These are phyloP conservation scores for Cladosporium sp. DNA, from an alignment of 2,329 filamentous ascomycete species.

Conservation along the genomic window DNA sequence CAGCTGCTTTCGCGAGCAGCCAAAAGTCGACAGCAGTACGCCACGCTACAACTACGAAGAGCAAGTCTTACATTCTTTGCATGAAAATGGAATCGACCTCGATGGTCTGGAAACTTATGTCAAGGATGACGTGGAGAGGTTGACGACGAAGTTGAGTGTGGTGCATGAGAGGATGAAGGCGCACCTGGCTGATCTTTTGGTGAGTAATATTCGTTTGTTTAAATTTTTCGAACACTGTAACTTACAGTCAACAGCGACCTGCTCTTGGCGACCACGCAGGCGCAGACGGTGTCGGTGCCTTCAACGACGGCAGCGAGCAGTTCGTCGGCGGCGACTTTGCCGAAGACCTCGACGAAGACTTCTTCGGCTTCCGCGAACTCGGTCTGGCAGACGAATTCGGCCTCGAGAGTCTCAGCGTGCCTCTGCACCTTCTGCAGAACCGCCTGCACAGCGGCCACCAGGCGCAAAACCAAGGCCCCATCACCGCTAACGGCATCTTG, in stretches of 20 bases:
- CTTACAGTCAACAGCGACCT: slow-evolving; percentile 59
- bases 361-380: slow-evolving; percentile 96
- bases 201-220: slow-evolving; percentile 30
- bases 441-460: slow-evolving; percentile 84
- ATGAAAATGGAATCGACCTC: slow-evolving; percentile 80
- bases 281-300: slow-evolving; percentile 82
- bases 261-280: slow-evolving; percentile 74
- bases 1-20: slow-evolving; percentile 78
- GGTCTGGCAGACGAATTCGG: slow-evolving; percentile 91
- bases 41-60: slow-evolving; percentile 80
- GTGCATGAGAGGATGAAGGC: slow-evolving; percentile 95
- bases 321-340: slow-evolving; percentile 97
- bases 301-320: slow-evolving; percentile 95
- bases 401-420: slow-evolving; percentile 82
- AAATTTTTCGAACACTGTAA: neutral
- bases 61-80: slow-evolving; percentile 79
- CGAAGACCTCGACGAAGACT: slow-evolving; percentile 96
- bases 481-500: slow-evolving; percentile 58
- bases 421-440: slow-evolving; percentile 88
- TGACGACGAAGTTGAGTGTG: slow-evolving; percentile 72
- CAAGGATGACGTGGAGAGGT: slow-evolving; percentile 87
- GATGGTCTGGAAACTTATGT: slow-evolving; percentile 81
- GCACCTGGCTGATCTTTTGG: slow-evolving; percentile 85
- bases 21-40: slow-evolving; percentile 55
- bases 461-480: slow-evolving; percentile 67